Percentiles rank a stretch among this genome's conserved stretches.
Evolutionary conservation across 225 moss, liverwort and hornwort species (phyloP).

Genomic region (Neckera pumila): DNA sequence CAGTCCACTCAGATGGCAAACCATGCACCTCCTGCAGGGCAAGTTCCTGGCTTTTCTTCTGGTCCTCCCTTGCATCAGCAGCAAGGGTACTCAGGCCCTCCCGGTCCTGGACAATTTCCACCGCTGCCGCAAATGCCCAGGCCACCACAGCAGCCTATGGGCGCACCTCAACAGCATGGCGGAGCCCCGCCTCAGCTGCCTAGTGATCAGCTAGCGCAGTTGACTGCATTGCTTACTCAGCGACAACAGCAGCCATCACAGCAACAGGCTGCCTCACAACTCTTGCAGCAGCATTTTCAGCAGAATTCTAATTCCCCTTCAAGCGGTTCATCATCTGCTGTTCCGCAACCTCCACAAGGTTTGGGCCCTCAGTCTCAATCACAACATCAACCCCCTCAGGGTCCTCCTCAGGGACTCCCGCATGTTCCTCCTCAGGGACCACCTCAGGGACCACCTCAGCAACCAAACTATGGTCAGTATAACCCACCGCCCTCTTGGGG

Average conservation of each 20-base stretch:
- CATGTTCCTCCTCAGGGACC: background rate
- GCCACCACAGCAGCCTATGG: slow-evolving; percentile 51
- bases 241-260: slow-evolving; percentile 84
- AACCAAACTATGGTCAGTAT: slow-evolving; percentile 32
- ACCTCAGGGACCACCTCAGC: slow-evolving; percentile 22
- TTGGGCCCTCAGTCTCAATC: slow-evolving; percentile 29
- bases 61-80: slow-evolving; percentile 38
- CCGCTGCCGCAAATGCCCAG: slow-evolving; percentile 61
- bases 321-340: slow-evolving; percentile 19
- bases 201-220: slow-evolving; percentile 71
- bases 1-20: slow-evolving; percentile 21
- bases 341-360: slow-evolving; percentile 26
- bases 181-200: slow-evolving; percentile 67
- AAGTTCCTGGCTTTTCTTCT: slow-evolving; percentile 27
- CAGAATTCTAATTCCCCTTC: slow-evolving; percentile 32
- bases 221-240: slow-evolving; percentile 82
- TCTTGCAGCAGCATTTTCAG: slow-evolving; percentile 68
- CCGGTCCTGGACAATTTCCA: slow-evolving; percentile 32
- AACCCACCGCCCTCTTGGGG: slow-evolving; percentile 48
- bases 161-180: slow-evolving; percentile 29
- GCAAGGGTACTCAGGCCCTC: slow-evolving; percentile 28
- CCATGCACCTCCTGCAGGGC: slow-evolving; percentile 26
- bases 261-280: slow-evolving; percentile 82
- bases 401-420: background rate
- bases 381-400: slow-evolving; percentile 16